Conservation (phyloP, 768 basidiomycete genomes). For the Macrolepiota fuliginosa region DNA sequence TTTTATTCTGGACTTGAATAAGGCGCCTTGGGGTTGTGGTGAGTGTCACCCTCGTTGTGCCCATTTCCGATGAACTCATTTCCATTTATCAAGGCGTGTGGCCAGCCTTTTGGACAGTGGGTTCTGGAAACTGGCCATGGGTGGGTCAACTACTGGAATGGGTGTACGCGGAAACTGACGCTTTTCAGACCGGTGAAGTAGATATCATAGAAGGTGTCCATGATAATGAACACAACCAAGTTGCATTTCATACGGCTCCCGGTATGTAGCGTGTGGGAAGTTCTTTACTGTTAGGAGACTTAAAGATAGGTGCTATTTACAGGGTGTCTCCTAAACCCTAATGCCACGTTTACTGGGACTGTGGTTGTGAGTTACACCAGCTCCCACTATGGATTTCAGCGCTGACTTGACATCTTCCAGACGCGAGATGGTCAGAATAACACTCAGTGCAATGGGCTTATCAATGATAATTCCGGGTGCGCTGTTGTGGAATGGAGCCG, state of each 20-base stretch:
- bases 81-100: conserved; percentile 58
- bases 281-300: background rate
- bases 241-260: conserved; percentile 74
- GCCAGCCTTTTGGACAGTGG: conserved; percentile 82
- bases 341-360: conserved; percentile 17
- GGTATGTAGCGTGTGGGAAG: conserved; percentile 31
- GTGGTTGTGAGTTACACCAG: background rate
- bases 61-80: background rate
- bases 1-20: conserved; percentile 80
- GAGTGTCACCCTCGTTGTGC: conserved; percentile 21
- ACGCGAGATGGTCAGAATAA: conserved; percentile 8
- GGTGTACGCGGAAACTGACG: background rate
- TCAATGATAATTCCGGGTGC: conserved; percentile 67
- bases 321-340: conserved; percentile 25
- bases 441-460: conserved; percentile 46
- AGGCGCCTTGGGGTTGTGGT: conserved; percentile 91
- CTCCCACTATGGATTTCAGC: background rate
- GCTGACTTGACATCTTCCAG: background rate
- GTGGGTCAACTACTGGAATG: conserved; percentile 35
- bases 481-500: conserved; percentile 76
- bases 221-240: conserved; percentile 81
- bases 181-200: conserved; percentile 62
- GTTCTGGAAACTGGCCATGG: conserved; percentile 57
- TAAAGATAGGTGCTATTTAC: background rate
- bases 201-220: conserved; percentile 86